Evolutionary conservation across 192 early-diverging fungal species (phyloP).

Genomic region (Cetraspora pellucida): DNA sequence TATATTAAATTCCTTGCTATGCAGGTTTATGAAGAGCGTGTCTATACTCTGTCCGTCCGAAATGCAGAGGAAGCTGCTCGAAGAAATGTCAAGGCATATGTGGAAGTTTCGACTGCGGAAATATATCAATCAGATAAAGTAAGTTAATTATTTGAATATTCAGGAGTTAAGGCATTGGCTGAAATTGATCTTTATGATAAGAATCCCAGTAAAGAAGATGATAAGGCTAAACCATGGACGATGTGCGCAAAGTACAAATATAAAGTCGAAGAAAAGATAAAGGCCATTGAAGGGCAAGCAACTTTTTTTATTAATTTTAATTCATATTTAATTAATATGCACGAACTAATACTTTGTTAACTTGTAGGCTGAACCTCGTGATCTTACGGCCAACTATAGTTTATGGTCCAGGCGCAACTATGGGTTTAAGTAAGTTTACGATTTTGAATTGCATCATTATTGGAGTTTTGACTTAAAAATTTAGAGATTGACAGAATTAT

Average conservation of each 20-base stretch:
- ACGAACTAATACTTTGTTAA: background rate
- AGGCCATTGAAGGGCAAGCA: conserved; percentile 72
- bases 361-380: conserved; percentile 69
- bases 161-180: background rate
- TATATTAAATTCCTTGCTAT: background rate
- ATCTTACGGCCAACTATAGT: conserved; percentile 87
- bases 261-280: conserved; percentile 77
- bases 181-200: conserved; percentile 20
- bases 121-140: conserved; percentile 85
- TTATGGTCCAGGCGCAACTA: conserved; percentile 81
- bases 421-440: conserved; percentile 73
- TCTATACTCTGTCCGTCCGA: conserved; percentile 69
- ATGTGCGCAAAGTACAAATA: conserved; percentile 70
- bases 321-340: background rate
- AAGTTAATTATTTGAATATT: conserved; percentile 15
- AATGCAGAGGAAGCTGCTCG: conserved; percentile 85
- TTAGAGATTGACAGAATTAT: background rate
- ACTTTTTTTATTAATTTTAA: background rate
- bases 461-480: background rate
- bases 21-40: conserved; percentile 84
- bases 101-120: conserved; percentile 88
- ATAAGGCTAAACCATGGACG: conserved; percentile 87
- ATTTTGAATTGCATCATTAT: background rate
- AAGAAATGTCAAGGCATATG: conserved; percentile 70
- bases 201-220: conserved; percentile 49